Conservation (phyloP, 495 filamentous ascomycete genomes). For the Lindgomyces ingoldianus region DNA sequence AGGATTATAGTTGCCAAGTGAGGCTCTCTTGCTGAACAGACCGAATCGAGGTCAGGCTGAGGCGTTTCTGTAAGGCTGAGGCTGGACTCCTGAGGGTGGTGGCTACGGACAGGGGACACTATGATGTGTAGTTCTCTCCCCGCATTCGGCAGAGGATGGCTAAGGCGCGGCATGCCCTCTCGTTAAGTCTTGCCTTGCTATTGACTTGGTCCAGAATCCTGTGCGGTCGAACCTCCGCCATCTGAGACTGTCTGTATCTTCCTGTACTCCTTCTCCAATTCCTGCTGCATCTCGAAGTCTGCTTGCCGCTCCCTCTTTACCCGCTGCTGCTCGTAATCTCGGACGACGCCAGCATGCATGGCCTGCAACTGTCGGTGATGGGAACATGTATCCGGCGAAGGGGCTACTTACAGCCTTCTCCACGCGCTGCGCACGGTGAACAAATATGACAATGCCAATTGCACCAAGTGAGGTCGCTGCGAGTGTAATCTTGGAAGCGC, state of each 20-base stretch:
- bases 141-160: background rate
- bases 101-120: background rate
- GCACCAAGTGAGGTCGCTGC: constrained; percentile 74
- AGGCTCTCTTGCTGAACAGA: background rate
- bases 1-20: background rate
- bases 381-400: too few relatives aligned
- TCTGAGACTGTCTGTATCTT: constrained; percentile 72
- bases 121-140: background rate
- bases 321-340: constrained; percentile 91
- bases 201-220: constrained; percentile 6
- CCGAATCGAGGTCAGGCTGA: background rate
- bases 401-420: constrained; percentile 78
- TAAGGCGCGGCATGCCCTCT: background rate
- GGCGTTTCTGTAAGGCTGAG: background rate
- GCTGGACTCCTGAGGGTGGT: background rate
- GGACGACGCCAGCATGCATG: constrained; percentile 93
- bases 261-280: constrained; percentile 83
- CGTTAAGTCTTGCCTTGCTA: too few relatives aligned
- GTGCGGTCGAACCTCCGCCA: constrained; percentile 19
- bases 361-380: constrained; percentile 58
- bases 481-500: constrained; percentile 82
- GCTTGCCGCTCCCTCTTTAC: constrained; percentile 78
- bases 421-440: constrained; percentile 82
- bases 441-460: constrained; percentile 74
- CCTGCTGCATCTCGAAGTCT: constrained; percentile 90